A percentile compares a stretch with the other conserved stretches of the same genome.
phyloP scores from a whole-genome alignment of 148 eudicot genomes.

The Arbutus unedo region DNA sequence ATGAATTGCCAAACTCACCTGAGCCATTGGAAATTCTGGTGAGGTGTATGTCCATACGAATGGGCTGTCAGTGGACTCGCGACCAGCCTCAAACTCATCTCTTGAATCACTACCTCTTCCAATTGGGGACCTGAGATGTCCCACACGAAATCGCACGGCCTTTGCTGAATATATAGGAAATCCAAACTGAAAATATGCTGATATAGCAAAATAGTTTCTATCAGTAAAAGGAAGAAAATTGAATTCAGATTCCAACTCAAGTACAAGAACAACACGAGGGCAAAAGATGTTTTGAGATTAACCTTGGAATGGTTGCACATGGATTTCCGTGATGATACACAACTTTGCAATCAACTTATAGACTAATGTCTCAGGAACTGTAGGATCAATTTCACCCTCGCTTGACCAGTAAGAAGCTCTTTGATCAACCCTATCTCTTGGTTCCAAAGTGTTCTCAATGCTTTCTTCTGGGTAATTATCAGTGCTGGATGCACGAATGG shows the following conservation, averaged over 20 bases:
- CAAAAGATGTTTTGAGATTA: background rate
- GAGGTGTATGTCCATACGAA: slow-evolving; percentile 77
- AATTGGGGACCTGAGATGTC: slow-evolving; percentile 35
- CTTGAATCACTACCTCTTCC: slow-evolving; percentile 21
- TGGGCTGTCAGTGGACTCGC: slow-evolving; percentile 13
- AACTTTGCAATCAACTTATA: slow-evolving; percentile 54
- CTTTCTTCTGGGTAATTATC: slow-evolving; percentile 82
- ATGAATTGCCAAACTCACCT: slow-evolving; percentile 38
- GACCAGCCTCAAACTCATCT: slow-evolving; percentile 16
- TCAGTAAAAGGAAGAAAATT: background rate
- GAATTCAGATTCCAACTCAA: background rate
- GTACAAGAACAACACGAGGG: background rate
- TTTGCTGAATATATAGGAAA: slow-evolving; percentile 79
- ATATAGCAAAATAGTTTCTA: slow-evolving; percentile 16
- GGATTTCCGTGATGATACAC: slow-evolving; percentile 60
- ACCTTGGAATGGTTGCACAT: slow-evolving; percentile 79
- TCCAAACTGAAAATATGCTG: slow-evolving; percentile 78
- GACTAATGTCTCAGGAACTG: slow-evolving; percentile 59
- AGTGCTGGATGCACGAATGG: slow-evolving; percentile 78
- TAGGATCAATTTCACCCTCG: slow-evolving; percentile 53
- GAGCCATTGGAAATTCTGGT: slow-evolving; percentile 76
- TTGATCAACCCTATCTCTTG: slow-evolving; percentile 51
- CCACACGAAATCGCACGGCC: slow-evolving; percentile 69
- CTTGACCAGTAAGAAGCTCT: slow-evolving; percentile 86
- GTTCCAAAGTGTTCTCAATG: slow-evolving; percentile 62